phyloP scores from a whole-genome alignment of 352 stramenopile species.

The Pythium sp. region DNA sequence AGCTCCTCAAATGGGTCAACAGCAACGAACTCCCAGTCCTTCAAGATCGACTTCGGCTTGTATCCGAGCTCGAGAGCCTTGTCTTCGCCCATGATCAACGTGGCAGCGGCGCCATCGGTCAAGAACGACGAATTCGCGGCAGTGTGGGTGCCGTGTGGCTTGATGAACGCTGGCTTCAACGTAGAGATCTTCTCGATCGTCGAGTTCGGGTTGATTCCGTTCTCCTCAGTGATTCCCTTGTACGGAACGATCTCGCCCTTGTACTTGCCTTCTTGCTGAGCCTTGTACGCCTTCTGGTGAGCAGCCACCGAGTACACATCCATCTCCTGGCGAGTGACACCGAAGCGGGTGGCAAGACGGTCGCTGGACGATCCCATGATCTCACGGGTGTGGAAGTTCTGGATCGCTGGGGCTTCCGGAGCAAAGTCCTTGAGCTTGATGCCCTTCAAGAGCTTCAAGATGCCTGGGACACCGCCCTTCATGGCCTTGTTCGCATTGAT shows the following conservation, averaged over 20 bases:
- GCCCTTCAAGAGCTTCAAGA: slow-evolving; percentile 92
- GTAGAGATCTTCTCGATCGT: slow-evolving; percentile 94
- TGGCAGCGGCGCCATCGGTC: slow-evolving; percentile 95
- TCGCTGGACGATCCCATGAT: slow-evolving; percentile 98
- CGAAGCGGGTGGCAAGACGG: slow-evolving; percentile 92
- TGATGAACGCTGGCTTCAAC: slow-evolving; percentile 98
- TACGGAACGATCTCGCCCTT: slow-evolving; percentile 92
- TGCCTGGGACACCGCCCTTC: slow-evolving; percentile 92
- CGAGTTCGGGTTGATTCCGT: slow-evolving; percentile 96
- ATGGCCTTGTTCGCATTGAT: slow-evolving; percentile 90
- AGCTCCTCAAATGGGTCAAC: slow-evolving; percentile 96
- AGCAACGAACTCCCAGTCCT: slow-evolving; percentile 96
- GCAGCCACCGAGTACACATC: slow-evolving; percentile 96
- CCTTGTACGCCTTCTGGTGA: slow-evolving; percentile 93
- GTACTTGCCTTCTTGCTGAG: slow-evolving; percentile 94
- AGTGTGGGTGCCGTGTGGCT: slow-evolving; percentile 97
- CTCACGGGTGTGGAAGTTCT: slow-evolving; percentile 98
- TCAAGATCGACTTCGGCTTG: slow-evolving; percentile 93
- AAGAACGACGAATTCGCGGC: slow-evolving; percentile 98
- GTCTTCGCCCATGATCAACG: slow-evolving; percentile 96
- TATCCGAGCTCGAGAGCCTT: slow-evolving; percentile 95
- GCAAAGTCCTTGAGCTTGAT: slow-evolving; percentile 90
- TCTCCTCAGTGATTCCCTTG: slow-evolving; percentile 94
- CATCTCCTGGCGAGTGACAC: slow-evolving; percentile 94
- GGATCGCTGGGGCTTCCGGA: slow-evolving; percentile 96